Evolutionary conservation across 2,329 filamentous ascomycete genomes (phyloP), one percentile per base, ranked within the genome.

Genomic region (Aspergillus sp.): DNA sequence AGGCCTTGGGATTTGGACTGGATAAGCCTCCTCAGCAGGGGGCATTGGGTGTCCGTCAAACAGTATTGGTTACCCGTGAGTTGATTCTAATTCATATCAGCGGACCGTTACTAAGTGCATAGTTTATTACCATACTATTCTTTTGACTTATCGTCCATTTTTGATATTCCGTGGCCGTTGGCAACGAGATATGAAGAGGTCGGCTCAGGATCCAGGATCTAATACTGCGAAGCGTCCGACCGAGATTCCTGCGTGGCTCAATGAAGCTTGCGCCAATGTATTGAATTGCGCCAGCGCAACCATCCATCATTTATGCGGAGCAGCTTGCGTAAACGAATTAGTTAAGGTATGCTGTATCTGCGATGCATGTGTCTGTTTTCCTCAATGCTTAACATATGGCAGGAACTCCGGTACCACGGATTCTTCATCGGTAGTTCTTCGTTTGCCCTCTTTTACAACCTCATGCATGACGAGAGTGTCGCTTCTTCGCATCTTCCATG

Each of bases 391-490:
- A 55, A 13, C 3, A 20, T 1, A 4, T 2, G 15, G 5, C 19
- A 74, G 72, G 66, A 72, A 59, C 57, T 74, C 3, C 71, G 70
- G 32, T 74, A 74, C 22, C 70, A 74, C 22, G 68, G 62, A 4
- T 74, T 71, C 43, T 74, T 74, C 43, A 57, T 74, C 7, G 64
- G 68, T 30, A 72, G 70, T 25, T 68, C 70, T 10, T 63, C 62
- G 9, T 72, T 73, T 43, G 66, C 66, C 3, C 49, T 74, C 3
- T 66, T 71, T 7, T 73, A 73, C 41, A 70, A 74, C 43, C 61
- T 74, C 42, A 59, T 74, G 15, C 69, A 73, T 27, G 66, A 70
- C 10, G 60, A 65, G 17, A 57, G 60, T 41, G 57, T 63, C 2
- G 64, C 69, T 2, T 48, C 64, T n/a, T 58, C 60, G 3, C 70